Evolutionary conservation across 495 filamentous ascomycete genomes (phyloP).

Genomic region (Lasiosphaeria hispida): DNA sequence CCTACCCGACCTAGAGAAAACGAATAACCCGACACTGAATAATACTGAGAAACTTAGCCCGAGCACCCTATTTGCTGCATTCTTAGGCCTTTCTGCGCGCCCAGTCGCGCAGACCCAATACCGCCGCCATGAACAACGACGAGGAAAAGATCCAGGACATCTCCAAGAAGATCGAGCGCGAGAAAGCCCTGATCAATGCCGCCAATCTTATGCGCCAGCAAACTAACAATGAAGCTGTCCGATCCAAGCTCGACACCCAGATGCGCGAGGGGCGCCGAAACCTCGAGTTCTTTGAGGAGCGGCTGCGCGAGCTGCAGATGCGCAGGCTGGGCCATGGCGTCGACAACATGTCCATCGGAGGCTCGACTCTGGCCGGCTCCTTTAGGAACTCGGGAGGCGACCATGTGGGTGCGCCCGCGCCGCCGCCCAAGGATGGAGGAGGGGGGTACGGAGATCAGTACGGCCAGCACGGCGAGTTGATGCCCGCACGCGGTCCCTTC

Average conservation of each 20-base stretch:
- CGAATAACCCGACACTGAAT: no score
- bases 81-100: conserved; percentile 27
- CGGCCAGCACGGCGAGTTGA: conserved; percentile 60
- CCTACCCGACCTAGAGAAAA: conserved; percentile 1
- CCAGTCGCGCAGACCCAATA: conserved; percentile 40
- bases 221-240: conserved; percentile 85
- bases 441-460: conserved; percentile 37
- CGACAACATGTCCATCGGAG: conserved; percentile 58
- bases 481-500: conserved; percentile 82
- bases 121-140: conserved; percentile 56
- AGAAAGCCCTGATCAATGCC: conserved; percentile 91
- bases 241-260: conserved; percentile 82
- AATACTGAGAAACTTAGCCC: background rate
- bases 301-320: conserved; percentile 82
- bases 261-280: conserved; percentile 92
- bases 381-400: conserved; percentile 41
- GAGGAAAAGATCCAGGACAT: conserved; percentile 85
- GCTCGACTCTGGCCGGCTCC: conserved; percentile 37
- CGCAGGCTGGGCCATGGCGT: conserved; percentile 65
- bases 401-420: conserved; percentile 45
- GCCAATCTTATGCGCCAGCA: conserved; percentile 93
- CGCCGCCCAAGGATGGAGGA: conserved; percentile 62
- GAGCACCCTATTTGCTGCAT: conserved; percentile 20
- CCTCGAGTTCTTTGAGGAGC: conserved; percentile 89
- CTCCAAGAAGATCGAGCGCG: conserved; percentile 95